These are phyloP conservation scores for Xylariaceae sp. DNA, from an alignment of 2,329 filamentous ascomycete genomes.

Conservation along the genomic window DNA sequence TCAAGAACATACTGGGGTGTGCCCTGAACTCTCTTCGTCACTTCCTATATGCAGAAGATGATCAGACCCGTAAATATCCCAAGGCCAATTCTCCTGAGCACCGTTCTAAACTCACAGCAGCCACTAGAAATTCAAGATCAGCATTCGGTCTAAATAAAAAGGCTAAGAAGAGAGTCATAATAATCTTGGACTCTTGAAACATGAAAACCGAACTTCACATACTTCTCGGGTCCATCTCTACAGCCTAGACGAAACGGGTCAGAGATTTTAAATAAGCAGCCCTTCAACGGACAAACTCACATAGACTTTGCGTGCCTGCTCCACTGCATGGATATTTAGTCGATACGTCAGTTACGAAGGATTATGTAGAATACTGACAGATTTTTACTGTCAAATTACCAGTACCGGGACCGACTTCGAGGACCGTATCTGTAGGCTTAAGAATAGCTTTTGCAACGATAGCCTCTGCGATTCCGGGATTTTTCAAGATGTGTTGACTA, in stretches of 20 bases:
- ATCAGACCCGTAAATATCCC: too few relatives aligned
- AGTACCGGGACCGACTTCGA: constrained; percentile 82
- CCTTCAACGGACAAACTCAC: constrained; percentile 7
- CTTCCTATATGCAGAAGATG: constrained; percentile 43
- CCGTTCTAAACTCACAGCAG: constrained; percentile 42
- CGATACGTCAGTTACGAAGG: not conserved
- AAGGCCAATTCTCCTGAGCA: too few relatives aligned
- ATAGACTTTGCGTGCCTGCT: constrained; percentile 75
- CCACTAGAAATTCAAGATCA: constrained; percentile 46
- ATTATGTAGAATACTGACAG: constrained; percentile 1
- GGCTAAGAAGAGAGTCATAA: too few relatives aligned
- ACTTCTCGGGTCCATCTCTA: constrained; percentile 87
- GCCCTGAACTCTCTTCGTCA: constrained; percentile 72
- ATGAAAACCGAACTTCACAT: not conserved
- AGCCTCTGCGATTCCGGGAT: constrained; percentile 36
- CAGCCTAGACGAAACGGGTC: constrained; percentile 52
- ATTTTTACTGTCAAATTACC: constrained; percentile 81
- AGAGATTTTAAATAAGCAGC: constrained; percentile 23
- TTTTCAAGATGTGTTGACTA: constrained; percentile 77
- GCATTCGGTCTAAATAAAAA: not conserved
- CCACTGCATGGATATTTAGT: constrained; percentile 40
- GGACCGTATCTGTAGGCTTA: constrained; percentile 84
- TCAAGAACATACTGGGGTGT: constrained; percentile 54
- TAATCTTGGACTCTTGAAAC: too few relatives aligned
- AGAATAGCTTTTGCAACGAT: constrained; percentile 81